Evolutionary conservation across 192 early-diverging fungal genomes (phyloP).

Genomic region (Gryganskiella cystojenkinii): DNA sequence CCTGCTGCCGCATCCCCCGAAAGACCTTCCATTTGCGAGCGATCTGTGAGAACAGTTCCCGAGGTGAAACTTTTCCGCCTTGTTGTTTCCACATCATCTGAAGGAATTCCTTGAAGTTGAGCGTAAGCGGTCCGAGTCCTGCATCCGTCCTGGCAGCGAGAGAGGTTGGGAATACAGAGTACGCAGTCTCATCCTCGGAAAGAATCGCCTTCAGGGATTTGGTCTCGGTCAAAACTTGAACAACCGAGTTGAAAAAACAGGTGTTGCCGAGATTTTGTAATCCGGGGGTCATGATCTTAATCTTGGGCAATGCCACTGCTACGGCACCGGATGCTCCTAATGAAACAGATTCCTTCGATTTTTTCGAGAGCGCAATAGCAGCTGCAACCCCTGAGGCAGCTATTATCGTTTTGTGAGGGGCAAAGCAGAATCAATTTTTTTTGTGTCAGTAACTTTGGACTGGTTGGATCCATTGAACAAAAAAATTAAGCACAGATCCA

Average conservation of each 20-base stretch:
- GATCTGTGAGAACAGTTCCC: slow-evolving; percentile 62
- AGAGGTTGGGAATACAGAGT: slow-evolving; percentile 10
- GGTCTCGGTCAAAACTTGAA: slow-evolving; percentile 60
- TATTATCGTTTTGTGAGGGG: not conserved
- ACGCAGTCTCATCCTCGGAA: slow-evolving; percentile 13
- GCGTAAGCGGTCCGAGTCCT: slow-evolving; percentile 23
- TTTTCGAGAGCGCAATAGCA: slow-evolving; percentile 6
- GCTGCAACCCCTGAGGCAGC: not conserved
- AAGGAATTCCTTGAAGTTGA: slow-evolving; percentile 32
- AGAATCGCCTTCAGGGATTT: slow-evolving; percentile 34
- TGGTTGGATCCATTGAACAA: not conserved
- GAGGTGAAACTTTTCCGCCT: slow-evolving; percentile 55
- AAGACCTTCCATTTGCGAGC: slow-evolving; percentile 64
- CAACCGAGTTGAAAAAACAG: slow-evolving; percentile 83
- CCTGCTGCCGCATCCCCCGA: slow-evolving; percentile 68
- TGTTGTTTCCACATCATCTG: slow-evolving; percentile 42
- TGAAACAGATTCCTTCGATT: slow-evolving; percentile 11
- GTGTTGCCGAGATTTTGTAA: slow-evolving; percentile 82
- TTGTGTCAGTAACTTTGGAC: no score
- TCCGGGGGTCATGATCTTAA: slow-evolving; percentile 58
- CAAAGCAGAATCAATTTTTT: no score
- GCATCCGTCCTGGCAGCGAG: slow-evolving; percentile 26
- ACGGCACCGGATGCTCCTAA: not conserved
- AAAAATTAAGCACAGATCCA: not conserved
- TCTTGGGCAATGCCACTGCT: not conserved